A percentile compares a stretch with the other conserved stretches of the same genome.
phyloP scores from a whole-genome alignment of 208 protist species.

The Wallacemonas sp. region DNA sequence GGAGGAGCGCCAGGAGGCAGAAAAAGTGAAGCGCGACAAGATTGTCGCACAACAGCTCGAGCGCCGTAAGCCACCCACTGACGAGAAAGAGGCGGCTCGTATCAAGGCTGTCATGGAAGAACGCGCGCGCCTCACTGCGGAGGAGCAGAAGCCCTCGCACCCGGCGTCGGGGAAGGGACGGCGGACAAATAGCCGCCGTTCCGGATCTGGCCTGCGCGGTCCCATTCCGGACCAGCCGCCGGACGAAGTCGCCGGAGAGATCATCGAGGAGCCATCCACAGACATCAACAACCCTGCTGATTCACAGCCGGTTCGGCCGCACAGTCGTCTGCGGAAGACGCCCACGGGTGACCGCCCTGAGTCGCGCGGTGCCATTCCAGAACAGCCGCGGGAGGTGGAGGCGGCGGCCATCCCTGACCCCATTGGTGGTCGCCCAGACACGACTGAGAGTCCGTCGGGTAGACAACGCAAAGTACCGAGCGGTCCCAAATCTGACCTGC shows the following conservation, averaged over 20 bases:
- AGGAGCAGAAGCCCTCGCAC: slow-evolving; percentile 20
- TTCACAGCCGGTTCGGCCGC: slow-evolving; percentile 14
- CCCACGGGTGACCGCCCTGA: slow-evolving; percentile 38
- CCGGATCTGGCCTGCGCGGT: slow-evolving; percentile 37
- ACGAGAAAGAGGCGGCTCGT: slow-evolving; percentile 46
- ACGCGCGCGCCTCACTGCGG: slow-evolving; percentile 18
- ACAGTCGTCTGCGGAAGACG: slow-evolving; percentile 28
- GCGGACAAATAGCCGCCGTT: slow-evolving; percentile 38
- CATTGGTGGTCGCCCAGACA: too few relatives aligned
- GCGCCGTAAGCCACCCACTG: slow-evolving; percentile 19
- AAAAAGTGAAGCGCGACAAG: slow-evolving; percentile 24
- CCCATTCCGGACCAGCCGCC: slow-evolving; percentile 70
- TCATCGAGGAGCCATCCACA: slow-evolving; percentile 29
- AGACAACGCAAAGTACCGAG: too few relatives aligned
- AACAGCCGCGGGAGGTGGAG: slow-evolving; percentile 62
- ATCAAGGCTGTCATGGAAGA: slow-evolving; percentile 35
- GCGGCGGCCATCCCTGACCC: too few relatives aligned
- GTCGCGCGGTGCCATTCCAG: slow-evolving; percentile 52
- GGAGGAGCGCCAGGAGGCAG: slow-evolving; percentile 29
- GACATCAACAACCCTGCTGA: not conserved
- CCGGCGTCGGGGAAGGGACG: slow-evolving; percentile 34
- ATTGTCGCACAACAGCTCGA: slow-evolving; percentile 39
- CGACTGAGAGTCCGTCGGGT: too few relatives aligned
- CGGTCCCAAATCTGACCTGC: slow-evolving; percentile 33
- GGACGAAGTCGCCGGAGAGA: slow-evolving; percentile 46